phyloP scores from a whole-genome alignment of 148 eudicot species.

The Simmondsia chinensis region DNA sequence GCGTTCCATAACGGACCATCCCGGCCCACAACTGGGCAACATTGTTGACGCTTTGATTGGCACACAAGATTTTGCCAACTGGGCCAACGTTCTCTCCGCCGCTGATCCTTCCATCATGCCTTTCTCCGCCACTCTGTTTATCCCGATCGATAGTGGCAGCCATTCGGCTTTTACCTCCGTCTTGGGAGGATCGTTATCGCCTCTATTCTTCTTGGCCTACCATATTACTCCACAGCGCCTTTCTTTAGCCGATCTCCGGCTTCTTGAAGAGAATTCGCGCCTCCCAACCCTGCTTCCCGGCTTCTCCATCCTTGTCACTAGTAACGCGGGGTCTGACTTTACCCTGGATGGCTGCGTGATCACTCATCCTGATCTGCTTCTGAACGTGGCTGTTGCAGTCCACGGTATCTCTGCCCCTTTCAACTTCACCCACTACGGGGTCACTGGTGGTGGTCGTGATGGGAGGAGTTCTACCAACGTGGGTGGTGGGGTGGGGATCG shows the following conservation, averaged over 20 bases:
- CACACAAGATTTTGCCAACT: slow-evolving; percentile 38
- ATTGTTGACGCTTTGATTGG: slow-evolving; percentile 35
- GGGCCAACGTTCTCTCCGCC: slow-evolving; percentile 33
- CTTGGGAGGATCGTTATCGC: slow-evolving; percentile 9
- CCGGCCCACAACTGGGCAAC: slow-evolving; percentile 18
- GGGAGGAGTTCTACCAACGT: too few species aligned
- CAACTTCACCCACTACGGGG: slow-evolving; percentile 20
- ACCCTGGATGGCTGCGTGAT: slow-evolving; percentile 22
- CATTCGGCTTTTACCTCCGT: slow-evolving; percentile 12
- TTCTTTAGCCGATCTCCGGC: slow-evolving; percentile 30
- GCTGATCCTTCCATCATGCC: slow-evolving; percentile 22
- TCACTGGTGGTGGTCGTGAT: too few species aligned
- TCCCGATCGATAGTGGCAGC: slow-evolving; percentile 29
- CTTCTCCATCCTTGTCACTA: slow-evolving; percentile 26
- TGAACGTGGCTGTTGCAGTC: slow-evolving; percentile 18
- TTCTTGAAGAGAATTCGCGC: slow-evolving; percentile 11
- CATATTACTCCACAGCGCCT: slow-evolving; percentile 37
- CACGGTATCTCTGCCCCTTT: slow-evolving; percentile 32
- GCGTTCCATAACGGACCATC: background rate
- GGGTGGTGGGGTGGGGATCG: too few species aligned
- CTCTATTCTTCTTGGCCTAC: slow-evolving; percentile 34
- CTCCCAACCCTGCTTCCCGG: slow-evolving; percentile 41
- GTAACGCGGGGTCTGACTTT: slow-evolving; percentile 25
- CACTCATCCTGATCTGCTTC: slow-evolving; percentile 33
- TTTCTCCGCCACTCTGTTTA: slow-evolving; percentile 36